Conservation (phyloP, 1,284 basidiomycete genomes). For the Thecaphora frezii region DNA sequence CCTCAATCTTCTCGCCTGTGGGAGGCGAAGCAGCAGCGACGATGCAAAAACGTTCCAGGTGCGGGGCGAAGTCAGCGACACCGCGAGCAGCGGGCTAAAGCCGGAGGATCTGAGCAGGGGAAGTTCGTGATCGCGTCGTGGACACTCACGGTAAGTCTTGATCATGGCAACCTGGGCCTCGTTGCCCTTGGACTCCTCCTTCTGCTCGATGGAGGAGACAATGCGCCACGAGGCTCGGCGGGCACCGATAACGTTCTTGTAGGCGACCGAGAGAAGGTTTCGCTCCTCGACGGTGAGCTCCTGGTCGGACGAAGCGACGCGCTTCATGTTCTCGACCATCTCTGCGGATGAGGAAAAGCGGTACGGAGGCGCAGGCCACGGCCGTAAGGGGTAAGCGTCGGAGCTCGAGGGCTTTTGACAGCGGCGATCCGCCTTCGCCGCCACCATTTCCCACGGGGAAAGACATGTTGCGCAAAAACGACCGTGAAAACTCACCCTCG, state of each 20-base stretch:
- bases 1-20: constrained; percentile 77
- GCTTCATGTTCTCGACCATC: constrained; percentile 61
- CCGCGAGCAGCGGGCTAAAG: too few species aligned
- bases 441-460: too few species aligned
- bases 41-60: neutral
- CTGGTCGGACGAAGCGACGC: constrained; percentile 58
- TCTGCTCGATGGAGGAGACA: constrained; percentile 98
- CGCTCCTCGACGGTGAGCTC: constrained; percentile 98
- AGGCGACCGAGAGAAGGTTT: constrained; percentile 96
- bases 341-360: constrained; percentile 19
- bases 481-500: constrained; percentile 49
- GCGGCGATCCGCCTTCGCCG: too few species aligned
- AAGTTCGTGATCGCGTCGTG: too few species aligned
- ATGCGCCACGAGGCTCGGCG: constrained; percentile 99
- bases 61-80: too few species aligned
- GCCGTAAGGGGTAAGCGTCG: too few species aligned
- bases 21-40: neutral
- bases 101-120: too few species aligned
- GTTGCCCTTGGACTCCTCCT: constrained; percentile 99
- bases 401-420: too few species aligned
- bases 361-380: neutral
- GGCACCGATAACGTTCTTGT: constrained; percentile 99
- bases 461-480: too few species aligned
- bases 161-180: constrained; percentile 97
- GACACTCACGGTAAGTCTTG: constrained; percentile 86